Evolutionary conservation across 345 rosid genomes (phyloP).

Genomic region (Excoecaria cochinchinensis): DNA sequence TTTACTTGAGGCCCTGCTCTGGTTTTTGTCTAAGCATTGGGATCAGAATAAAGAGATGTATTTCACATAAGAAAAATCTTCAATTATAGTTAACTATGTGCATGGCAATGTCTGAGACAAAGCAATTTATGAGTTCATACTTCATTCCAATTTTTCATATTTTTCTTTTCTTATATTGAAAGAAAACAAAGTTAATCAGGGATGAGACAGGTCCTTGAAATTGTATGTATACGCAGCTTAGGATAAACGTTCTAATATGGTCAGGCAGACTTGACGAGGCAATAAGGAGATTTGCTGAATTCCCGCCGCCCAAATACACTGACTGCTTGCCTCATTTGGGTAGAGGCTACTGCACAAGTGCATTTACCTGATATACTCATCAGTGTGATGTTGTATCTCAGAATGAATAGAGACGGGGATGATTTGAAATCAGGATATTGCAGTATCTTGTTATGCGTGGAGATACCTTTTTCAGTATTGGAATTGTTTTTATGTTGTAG

Average conservation of each 20-base stretch:
- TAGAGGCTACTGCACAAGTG: neutral
- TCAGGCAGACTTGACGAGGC: neutral
- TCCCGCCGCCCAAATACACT: too few relatives aligned
- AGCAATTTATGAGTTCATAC: neutral
- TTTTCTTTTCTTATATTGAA: neutral
- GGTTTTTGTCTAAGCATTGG: neutral
- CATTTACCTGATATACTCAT: neutral
- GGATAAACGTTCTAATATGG: neutral
- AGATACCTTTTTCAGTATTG: neutral
- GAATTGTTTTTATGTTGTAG: neutral
- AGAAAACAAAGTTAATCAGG: neutral
- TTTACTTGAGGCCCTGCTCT: slow-evolving; percentile 9
- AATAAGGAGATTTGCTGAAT: neutral
- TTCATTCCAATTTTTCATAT: neutral
- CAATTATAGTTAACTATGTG: neutral
- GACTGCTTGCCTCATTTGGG: neutral
- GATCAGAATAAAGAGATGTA: neutral
- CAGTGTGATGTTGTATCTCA: neutral
- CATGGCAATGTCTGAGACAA: neutral
- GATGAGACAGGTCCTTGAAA: neutral
- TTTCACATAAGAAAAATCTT: neutral
- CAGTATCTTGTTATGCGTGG: neutral
- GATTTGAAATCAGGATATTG: neutral
- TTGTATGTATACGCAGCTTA: neutral
- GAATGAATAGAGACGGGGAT: neutral